Base-by-base conservation (phyloP, 495 filamentous ascomycete species). In the Monascus purpureus region DNA sequence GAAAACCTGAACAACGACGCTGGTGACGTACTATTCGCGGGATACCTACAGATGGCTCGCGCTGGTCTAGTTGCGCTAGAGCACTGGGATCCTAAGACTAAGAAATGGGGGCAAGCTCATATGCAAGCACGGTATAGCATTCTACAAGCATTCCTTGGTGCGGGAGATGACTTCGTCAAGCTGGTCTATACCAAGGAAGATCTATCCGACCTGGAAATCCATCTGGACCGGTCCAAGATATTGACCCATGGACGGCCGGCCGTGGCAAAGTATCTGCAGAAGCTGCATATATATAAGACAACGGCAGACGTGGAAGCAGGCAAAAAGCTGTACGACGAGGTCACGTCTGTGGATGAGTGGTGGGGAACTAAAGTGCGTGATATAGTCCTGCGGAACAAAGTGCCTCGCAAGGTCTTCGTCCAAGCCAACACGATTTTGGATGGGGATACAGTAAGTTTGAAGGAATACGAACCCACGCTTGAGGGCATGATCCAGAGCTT, bases 121-220 rank as follows among this genome's bases (percentile, higher is more conserved):
- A 92, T 83, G 65, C 86, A 95, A 59, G 90, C 90, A 3, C 80
- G 90, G 11, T 95, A 86, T 58, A 79, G 75, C 38, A 97, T 96
- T 47, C 58, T 97, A 22, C 68, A 77, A 39, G 79, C 76, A 19
- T 94, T 96, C 74, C 68, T 95, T n/a, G 64, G 70, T 22, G 85
- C 85, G 2, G 84, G 78, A 4, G 68, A 77, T 32, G 72, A 76
- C 35, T 95, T 97, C 48, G 81, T 82, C 61, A 73, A 74, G 41
- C 68, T 97, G 16, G 67, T 76, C 2, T 76, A 82, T 46, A 72
- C 59, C 19, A 72, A 77, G 33, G 72, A 77, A 11, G 83, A 93
- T 48, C 68, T 93, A 1, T 76, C 72, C 0, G 85, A 93, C 49
- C 60, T 95, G 12, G 74, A 70, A 2, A 82, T 97, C 39, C 67